These are phyloP conservation scores for Protomyces macrosporus DNA, from an alignment of 1,139 yeast species.

Conservation along the genomic window DNA sequence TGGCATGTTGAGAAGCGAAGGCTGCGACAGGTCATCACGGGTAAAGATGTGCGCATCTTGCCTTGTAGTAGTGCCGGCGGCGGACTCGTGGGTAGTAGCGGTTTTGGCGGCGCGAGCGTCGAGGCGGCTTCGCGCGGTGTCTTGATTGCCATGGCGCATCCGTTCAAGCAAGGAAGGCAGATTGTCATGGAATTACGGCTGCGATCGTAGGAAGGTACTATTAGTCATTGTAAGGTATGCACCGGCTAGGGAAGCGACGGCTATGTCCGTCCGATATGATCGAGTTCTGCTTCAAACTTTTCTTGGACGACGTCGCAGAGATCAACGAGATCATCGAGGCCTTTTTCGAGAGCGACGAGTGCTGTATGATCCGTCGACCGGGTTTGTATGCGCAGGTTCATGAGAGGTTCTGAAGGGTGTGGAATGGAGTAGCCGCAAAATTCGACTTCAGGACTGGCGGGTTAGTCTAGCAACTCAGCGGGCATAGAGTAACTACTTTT, in stretches of 20 bases:
- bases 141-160: conserved; percentile 63
- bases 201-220: neutral
- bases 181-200: conserved; percentile 41
- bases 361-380: conserved; percentile 68
- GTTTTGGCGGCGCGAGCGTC: neutral
- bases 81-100: neutral
- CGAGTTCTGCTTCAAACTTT: conserved; percentile 44
- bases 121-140: conserved; percentile 46
- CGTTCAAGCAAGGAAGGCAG: conserved; percentile 60
- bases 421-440: conserved; percentile 98
- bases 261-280: conserved; percentile 1
- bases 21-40: conserved; percentile 67
- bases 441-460: conserved; percentile 75
- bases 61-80: conserved; percentile 1
- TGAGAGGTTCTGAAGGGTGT: conserved; percentile 91
- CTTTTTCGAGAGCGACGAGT: conserved; percentile 86
- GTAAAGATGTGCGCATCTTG: conserved; percentile 52
- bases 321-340: conserved; percentile 76
- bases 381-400: conserved; percentile 90
- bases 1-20: conserved; percentile 51
- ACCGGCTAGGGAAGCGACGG: neutral
- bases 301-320: conserved; percentile 79
- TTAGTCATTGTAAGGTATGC: neutral
- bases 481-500: conserved; percentile 49
- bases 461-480: neutral